Percentiles rank a stretch among this genome's conserved stretches.
Conservation (phyloP, 2,329 filamentous ascomycete species). For the Talaromyces sp. region DNA sequence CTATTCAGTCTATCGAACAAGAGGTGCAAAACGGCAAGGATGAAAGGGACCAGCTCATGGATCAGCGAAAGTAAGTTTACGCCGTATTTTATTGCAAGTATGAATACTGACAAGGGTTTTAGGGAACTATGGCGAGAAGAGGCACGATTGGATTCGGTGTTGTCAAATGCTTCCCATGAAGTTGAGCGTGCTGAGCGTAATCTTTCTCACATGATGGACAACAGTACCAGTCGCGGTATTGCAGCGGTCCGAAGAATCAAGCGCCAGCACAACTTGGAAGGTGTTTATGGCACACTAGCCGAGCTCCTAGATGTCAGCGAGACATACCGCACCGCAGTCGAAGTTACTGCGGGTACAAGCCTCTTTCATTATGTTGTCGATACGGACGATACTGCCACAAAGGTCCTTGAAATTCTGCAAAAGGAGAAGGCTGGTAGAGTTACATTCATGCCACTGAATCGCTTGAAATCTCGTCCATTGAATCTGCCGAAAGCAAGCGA, state of each 20-base stretch:
- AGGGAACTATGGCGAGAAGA: conserved; percentile 77
- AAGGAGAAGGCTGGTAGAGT: conserved; percentile 77
- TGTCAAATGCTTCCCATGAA: conserved; percentile 70
- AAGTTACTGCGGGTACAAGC: conserved; percentile 87
- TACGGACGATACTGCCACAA: conserved; percentile 78
- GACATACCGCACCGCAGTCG: conserved; percentile 79
- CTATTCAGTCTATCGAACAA: conserved; percentile 66
- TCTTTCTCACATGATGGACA: conserved; percentile 81
- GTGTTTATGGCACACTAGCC: conserved; percentile 86
- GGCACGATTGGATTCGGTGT: conserved; percentile 74
- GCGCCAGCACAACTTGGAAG: conserved; percentile 70
- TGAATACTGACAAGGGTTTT: not conserved
- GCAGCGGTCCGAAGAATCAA: conserved; percentile 82
- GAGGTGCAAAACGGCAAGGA: conserved; percentile 74
- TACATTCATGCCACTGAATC: conserved; percentile 90
- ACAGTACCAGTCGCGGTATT: conserved; percentile 77
- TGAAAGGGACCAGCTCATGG: conserved; percentile 69
- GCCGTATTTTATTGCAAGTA: not conserved
- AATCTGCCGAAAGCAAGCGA: conserved; percentile 84
- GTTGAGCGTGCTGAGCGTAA: conserved; percentile 70
- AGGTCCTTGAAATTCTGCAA: conserved; percentile 73
- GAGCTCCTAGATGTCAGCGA: conserved; percentile 87
- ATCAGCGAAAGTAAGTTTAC: conserved; percentile 68
- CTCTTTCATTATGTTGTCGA: conserved; percentile 97
- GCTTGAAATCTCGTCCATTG: conserved; percentile 63